A percentile compares a stretch with the other conserved stretches of the same genome.
phyloP scores from a whole-genome alignment of 2,329 filamentous ascomycete species.

The Fusarium solani-melongenae region DNA sequence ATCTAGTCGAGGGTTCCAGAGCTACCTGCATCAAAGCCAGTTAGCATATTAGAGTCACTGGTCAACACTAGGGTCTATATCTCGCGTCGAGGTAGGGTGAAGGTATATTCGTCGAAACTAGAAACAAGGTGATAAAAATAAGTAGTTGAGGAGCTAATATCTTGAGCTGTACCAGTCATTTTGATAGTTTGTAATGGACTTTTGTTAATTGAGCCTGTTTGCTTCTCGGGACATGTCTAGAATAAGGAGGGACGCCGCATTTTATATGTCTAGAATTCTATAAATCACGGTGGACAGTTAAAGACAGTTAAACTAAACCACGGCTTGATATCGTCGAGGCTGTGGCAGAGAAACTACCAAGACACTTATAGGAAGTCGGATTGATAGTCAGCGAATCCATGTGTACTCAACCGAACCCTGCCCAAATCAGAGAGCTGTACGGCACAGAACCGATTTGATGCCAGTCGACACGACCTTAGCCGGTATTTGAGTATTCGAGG shows the following conservation, averaged over 20 bases:
- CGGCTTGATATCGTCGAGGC: too few species aligned
- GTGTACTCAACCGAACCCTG: not conserved
- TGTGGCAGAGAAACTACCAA: too few species aligned
- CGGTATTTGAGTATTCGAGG: too few species aligned
- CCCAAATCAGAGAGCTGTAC: not conserved
- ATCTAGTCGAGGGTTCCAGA: not conserved
- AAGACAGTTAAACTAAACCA: too few species aligned
- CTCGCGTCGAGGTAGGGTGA: not conserved
- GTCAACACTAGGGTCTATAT: not conserved
- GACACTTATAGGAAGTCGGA: not conserved
- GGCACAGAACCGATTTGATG: not conserved
- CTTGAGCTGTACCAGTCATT: too few species aligned
- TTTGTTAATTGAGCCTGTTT: too few species aligned
- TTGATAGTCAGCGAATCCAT: not conserved
- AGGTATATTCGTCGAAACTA: not conserved
- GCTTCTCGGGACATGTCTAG: too few species aligned
- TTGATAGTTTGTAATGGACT: too few species aligned
- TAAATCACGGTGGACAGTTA: too few species aligned
- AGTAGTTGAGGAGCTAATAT: not conserved
- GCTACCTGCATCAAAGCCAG: not conserved
- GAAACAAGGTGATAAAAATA: not conserved
- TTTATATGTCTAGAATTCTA: too few species aligned
- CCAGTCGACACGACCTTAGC: not conserved
- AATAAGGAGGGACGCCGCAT: too few species aligned
- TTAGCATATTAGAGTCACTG: not conserved